Base-by-base conservation (phyloP, 116 monocot genomes). In the Posidonia oceanica region DNA sequence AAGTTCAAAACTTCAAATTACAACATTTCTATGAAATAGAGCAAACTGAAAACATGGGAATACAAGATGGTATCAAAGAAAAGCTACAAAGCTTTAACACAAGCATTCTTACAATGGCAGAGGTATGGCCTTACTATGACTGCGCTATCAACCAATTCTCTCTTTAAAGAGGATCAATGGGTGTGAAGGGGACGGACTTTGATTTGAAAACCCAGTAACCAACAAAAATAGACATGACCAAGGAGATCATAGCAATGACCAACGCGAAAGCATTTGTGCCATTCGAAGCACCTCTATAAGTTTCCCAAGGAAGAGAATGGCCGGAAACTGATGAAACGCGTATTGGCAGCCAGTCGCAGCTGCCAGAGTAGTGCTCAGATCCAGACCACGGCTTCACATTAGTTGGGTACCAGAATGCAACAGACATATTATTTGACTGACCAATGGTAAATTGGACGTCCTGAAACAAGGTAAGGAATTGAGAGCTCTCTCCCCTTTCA, bases 331-430 rank as follows among this genome's bases (percentile, higher is more conserved):
- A 68, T 36, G 68, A 14, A 20, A 93, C 51, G 40, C 93, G 79
- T 22, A 98, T 51, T 48, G 90, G 80, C 72, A 98, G 21, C 97
- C 97, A 98, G 61, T 98, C 77, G 51, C 97, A 98, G 52, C 81
- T 93, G 51, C 78, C 87, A 0, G 97, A 90, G 66, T 90, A 98
- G 71, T 98, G 97, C 14, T 82, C 68, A 3, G 86, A 86, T 4
- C 85, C 85, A 15, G 42, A 70, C 89, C 90, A 98, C 70, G 84
- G 75, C 1, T 85, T 80, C 20, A 90, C 97, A 65, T 73, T 77
- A 4, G 65, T 42, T 67, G 97, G 97, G 75, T 87, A 98, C 97
- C 97, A 98, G 79, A 98, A 90, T 14, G 97, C 97, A 52, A 83
- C 83, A 5, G 86, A 83, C 62, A 98, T 55, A 63, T 84, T 92